Conservation (phyloP, 2,329 filamentous ascomycete genomes). For the Plectosphaerella cucumerina region DNA sequence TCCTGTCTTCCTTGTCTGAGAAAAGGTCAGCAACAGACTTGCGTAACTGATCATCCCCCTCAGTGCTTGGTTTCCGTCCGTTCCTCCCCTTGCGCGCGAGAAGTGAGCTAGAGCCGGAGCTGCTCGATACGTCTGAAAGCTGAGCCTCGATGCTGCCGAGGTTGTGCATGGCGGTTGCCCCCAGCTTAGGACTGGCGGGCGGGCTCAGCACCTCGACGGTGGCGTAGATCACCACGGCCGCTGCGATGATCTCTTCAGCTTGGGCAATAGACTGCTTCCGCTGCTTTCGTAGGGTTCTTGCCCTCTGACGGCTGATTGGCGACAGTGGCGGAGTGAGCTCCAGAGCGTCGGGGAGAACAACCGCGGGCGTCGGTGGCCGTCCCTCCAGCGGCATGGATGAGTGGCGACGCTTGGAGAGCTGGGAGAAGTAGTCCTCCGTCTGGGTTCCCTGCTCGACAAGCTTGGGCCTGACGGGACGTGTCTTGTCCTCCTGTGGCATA, state of each 20-base stretch:
- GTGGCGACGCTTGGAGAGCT: neutral
- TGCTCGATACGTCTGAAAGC: constrained; percentile 19
- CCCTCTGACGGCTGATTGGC: constrained; percentile 34
- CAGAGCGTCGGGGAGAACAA: constrained; percentile 39
- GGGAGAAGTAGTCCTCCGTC: constrained; percentile 9
- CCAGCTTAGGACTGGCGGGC: constrained; percentile 24
- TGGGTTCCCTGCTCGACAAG: constrained; percentile 16
- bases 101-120: constrained; percentile 12
- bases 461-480: neutral
- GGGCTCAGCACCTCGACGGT: constrained; percentile 43
- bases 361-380: constrained; percentile 43
- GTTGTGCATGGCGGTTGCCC: neutral
- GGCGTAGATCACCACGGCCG: constrained; percentile 51
- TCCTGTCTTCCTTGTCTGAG: constrained; percentile 40
- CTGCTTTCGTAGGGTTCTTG: constrained; percentile 39
- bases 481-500: neutral
- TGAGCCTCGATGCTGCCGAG: neutral
- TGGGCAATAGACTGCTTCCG: constrained; percentile 39
- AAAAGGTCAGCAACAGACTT: constrained; percentile 51
- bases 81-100: neutral
- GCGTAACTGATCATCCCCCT: constrained; percentile 30
- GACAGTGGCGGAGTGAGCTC: constrained; percentile 24
- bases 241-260: constrained; percentile 49
- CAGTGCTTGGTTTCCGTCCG: constrained; percentile 23
- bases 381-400: constrained; percentile 12